A percentile compares a stretch with the other conserved stretches of the same genome.
These are phyloP conservation scores for Potentilla sterilis DNA, from an alignment of 306 rosid species.

Conservation along the genomic window DNA sequence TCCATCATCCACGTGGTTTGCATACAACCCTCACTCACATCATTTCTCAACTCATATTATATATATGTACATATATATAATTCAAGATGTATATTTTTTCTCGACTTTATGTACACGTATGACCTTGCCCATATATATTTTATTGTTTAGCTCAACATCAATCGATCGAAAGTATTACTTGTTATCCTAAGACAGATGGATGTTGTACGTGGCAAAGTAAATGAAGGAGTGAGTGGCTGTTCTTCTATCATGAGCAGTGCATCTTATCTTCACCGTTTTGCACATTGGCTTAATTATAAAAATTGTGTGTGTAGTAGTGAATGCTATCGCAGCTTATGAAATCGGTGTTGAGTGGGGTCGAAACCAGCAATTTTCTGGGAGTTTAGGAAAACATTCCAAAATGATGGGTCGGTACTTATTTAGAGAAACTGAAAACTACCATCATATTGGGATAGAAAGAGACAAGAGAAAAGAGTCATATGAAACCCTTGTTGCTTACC, in stretches of 20 bases:
- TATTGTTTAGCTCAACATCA: neutral
- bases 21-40: neutral
- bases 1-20: conserved; percentile 31
- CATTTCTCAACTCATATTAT: neutral
- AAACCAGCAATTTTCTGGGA: neutral
- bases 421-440: conserved; percentile 14
- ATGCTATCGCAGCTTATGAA: neutral
- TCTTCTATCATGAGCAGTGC: conserved; percentile 20
- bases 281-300: conserved; percentile 32
- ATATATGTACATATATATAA: neutral
- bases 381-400: conserved; percentile 18
- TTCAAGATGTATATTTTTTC: neutral
- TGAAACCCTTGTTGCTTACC: neutral
- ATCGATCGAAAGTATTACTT: neutral
- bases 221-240: conserved; percentile 25
- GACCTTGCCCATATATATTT: no score
- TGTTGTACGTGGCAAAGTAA: conserved; percentile 14
- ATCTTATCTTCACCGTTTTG: conserved; percentile 22
- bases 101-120: neutral
- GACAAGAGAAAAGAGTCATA: conserved; percentile 8
- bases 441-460: conserved; percentile 7
- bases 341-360: conserved; percentile 5
- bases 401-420: conserved; percentile 24
- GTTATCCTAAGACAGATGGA: neutral
- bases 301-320: neutral